Base-by-base conservation (phyloP, 345 rosid species). In the Turnera subulata region DNA sequence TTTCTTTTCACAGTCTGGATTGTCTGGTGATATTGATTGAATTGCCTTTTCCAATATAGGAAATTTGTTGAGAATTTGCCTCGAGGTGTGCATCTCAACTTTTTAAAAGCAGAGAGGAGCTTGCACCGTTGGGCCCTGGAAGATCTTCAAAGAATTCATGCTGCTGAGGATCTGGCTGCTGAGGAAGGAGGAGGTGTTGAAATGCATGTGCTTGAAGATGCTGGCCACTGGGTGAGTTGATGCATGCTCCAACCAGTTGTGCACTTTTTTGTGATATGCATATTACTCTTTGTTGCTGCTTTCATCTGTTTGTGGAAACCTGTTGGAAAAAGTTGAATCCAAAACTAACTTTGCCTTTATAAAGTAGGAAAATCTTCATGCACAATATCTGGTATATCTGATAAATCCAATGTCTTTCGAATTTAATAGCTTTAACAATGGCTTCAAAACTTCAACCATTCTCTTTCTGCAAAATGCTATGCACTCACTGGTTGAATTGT, bases 151-250 rank as follows among this genome's bases (percentile, higher is more conserved):
- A 72, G 98, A 47, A 91, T 91, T 61, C 98, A 87, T n/a, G 80
- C 87, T 0, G 98, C 96, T 2, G 98, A 91, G 67, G 85, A 81
- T 83, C 62, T 79, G n/a, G 93, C 96, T 50, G 67, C 82, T 48
- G 95, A 89, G 18, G 89, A 85, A 61, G 98, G 96, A 8, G 91
- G 91, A 13, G 95, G 95, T 44, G 93, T 84, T 38, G 89, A 89
- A 70, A 89, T 92, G 95, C 96, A 92, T 66, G 98, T 89, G 68
- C 88, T 92, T 24, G 98, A 89, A 80, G 96, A 89, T 51, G 98
- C 95, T 6, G 96, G 98, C 12, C 95, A 92, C 59, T 92, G 95
- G 98, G 96, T 92, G 83, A 62, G 55, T 71, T 61, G 11, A 23
- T 61, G 45, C 70, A 22, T 38, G 29, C 53, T 37, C 55, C 52